These are phyloP conservation scores for Paecilomyces sp. DNA, from an alignment of 2,329 filamentous ascomycete genomes.

Conservation along the genomic window DNA sequence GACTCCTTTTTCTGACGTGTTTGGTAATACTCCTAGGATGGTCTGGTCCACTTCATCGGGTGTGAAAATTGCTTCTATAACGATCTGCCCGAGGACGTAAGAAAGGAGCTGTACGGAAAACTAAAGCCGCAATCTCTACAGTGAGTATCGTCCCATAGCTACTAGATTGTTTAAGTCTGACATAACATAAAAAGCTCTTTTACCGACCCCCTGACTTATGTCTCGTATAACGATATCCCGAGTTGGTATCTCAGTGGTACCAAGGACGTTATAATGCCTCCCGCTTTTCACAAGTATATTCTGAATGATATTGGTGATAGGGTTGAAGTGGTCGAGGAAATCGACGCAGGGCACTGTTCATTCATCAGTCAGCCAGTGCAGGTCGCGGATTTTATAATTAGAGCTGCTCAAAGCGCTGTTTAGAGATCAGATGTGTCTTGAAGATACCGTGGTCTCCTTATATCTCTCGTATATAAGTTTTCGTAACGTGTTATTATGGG, in stretches of 20 bases:
- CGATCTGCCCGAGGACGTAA: not conserved
- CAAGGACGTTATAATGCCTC: not conserved
- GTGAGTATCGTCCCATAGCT: not conserved
- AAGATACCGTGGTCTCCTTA: too few relatives aligned
- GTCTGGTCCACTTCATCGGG: not conserved
- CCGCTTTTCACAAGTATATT: not conserved
- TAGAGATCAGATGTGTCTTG: not conserved
- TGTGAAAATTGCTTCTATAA: not conserved
- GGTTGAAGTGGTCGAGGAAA: not conserved
- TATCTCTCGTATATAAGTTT: too few relatives aligned
- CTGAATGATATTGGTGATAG: not conserved
- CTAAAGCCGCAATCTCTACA: not conserved
- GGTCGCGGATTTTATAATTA: not conserved
- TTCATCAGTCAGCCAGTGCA: not conserved
- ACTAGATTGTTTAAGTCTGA: not conserved
- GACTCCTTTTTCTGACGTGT: not conserved
- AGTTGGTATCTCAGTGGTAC: not conserved
- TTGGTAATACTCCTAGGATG: not conserved
- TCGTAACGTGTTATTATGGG: too few relatives aligned
- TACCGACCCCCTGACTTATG: not conserved
- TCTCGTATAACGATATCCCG: not conserved
- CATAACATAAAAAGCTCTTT: not conserved
- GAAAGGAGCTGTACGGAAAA: not conserved
- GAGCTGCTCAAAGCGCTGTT: not conserved
- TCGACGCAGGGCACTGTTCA: not conserved